Base-by-base conservation (phyloP, 495 filamentous ascomycete genomes). In the Aspergillus coremiiformis region DNA sequence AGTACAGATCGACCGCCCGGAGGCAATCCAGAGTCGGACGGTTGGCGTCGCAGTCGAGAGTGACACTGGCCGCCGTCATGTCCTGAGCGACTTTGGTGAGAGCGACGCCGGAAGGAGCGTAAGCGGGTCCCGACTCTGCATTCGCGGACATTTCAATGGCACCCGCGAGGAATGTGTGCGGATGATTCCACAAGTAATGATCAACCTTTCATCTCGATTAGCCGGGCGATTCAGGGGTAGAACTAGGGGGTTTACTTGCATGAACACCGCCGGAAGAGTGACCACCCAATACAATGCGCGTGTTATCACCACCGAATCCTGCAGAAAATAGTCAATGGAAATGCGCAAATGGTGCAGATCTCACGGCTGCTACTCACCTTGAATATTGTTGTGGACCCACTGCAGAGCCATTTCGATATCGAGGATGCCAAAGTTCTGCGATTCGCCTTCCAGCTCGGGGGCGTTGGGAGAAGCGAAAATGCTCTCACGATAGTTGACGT, bases 81-180 rank as follows among this genome's bases (percentile, higher is more conserved):
- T 55, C 51, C 51, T 57, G 51, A 1, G 57, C 61, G 5, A 61
- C 58, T 24, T 59, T 48, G 35, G 51, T 54, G 47, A 64, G 23
- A 2, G 37, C 61, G 11, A 64, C 61, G 5, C 61, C 61, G 0
- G 44, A 17, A 6, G 58, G 53, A n/a, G 61, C 44, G 17, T 35
- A 27, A 17, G 50, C 61, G 6, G 61, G 61, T 26, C 61, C 61
- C 4, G 61, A 64, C 32, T 55, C 33, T 14, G 61, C 58, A 26
- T 64, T 64, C 47, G 61, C 61, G 15, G 61, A 64, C 61, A 64
- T 61, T 47, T 64, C 61, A 10, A 64, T 57, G 20, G 61, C 61
- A 42, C 61, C 58, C 20, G 61, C 61, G 23, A 64, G 35, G 58
- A 60, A 61, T 51, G 61, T 64, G 5, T 55, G 30, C 2, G 61